Base-by-base conservation (phyloP, 371 early-diverging fungal species). In the Mucor circinelloides region DNA sequence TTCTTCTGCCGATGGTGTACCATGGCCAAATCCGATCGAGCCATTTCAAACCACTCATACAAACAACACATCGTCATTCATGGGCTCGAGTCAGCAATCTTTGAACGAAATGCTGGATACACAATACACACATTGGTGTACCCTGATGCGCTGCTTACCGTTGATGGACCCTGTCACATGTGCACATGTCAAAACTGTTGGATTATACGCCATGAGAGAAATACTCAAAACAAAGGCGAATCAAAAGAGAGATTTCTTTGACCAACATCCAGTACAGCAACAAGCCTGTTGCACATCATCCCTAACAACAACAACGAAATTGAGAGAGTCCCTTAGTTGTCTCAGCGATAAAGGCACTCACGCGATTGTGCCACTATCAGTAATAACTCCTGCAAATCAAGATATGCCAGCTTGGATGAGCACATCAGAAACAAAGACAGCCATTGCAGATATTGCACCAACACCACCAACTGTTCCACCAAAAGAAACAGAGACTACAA, bases 71-170 rank as follows among this genome's bases (percentile, higher is more conserved):
- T 50, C 58, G 1, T 56, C 56, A 4, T 56, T 56, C 3, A 56
- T 28, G 19, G 56, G 34, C 3, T 36, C 21, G 1, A 32, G 40
- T 19, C 56, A 63, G 0, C 50, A 54, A 17, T 23, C 25, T 12
- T 17, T 46, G 9, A 32, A 63, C 21, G 64, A 69, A 10, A 30
- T 63, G 6, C 32, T 69, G 38, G 68, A 64, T 28, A 54, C 42
- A 25, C 67, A 70, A n/a, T 80, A 80, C 54, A 62, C 73, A 0
- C 72, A 78, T 34, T 80, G 81, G 81, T 80, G 81, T 32, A 78
- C 78, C 6, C 59, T 80, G 32, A 60, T 80, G 67, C 70, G 78
- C 0, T 80, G 78, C 38, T 46, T 80, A 21, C 81, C 81, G 2
- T 31, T 68, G 21, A 67, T 76, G 73, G 76, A 72, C 36, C 54